These are phyloP conservation scores for Phytopythium chamaehyphon DNA, from an alignment of 352 stramenopile species.

Conservation along the genomic window DNA sequence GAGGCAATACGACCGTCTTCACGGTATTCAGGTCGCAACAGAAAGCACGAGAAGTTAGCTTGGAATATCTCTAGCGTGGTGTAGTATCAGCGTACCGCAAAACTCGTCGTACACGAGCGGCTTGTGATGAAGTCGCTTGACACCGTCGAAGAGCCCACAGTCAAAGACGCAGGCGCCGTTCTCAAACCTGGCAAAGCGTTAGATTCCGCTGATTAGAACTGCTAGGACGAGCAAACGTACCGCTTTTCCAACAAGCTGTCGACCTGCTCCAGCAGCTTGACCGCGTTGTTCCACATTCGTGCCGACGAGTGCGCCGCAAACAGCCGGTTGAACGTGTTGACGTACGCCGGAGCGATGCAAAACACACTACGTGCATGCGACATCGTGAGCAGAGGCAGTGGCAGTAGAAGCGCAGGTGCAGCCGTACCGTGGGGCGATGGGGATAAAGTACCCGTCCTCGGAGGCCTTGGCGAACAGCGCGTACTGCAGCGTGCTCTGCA, in stretches of 20 bases:
- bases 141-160: constrained; percentile 79
- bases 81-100: constrained; percentile 66
- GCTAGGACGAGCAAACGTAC: constrained; percentile 17
- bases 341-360: constrained; percentile 71
- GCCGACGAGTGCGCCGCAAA: constrained; percentile 58
- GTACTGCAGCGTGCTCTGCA: constrained; percentile 72
- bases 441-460: constrained; percentile 78
- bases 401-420: neutral
- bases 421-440: constrained; percentile 63
- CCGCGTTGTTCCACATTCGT: constrained; percentile 64
- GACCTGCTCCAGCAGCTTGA: constrained; percentile 70
- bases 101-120: constrained; percentile 82
- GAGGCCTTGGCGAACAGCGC: constrained; percentile 75
- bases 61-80: too few species aligned
- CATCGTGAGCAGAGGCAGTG: constrained; percentile 5
- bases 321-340: constrained; percentile 73
- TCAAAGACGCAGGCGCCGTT: constrained; percentile 82
- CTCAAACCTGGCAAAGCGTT: constrained; percentile 46
- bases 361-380: constrained; percentile 44
- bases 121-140: constrained; percentile 81
- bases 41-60: neutral
- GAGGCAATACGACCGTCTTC: constrained; percentile 78
- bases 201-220: neutral
- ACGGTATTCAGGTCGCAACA: neutral
- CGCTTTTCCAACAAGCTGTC: constrained; percentile 60